A percentile compares a stretch with the other conserved stretches of the same genome.
phyloP scores from a whole-genome alignment of 2,329 filamentous ascomycete genomes.

The Fusarium bactridioides region DNA sequence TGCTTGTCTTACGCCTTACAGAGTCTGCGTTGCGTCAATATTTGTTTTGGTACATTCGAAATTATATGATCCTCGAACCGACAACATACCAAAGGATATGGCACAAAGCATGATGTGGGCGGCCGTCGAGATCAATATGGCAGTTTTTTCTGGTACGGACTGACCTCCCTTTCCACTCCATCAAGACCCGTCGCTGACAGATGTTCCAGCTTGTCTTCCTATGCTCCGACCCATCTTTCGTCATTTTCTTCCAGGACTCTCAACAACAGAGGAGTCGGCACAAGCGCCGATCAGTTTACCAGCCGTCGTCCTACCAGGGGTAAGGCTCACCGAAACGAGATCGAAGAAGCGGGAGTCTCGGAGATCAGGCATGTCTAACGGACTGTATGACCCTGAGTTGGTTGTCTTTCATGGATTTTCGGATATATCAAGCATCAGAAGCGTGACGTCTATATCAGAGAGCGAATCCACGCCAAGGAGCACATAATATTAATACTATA shows the following conservation, averaged over 20 bases:
- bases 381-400: neutral
- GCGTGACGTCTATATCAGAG: neutral
- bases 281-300: neutral
- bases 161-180: accelerated
- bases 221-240: constrained; percentile 21
- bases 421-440: constrained; percentile 16
- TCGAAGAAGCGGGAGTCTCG: neutral
- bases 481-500: neutral
- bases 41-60: constrained; percentile 21
- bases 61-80: constrained; percentile 15
- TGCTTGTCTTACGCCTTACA: neutral
- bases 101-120: constrained; percentile 25
- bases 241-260: neutral
- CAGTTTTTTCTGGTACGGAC: constrained; percentile 25
- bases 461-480: neutral
- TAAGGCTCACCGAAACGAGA: neutral
- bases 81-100: constrained; percentile 24
- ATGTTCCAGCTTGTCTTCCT: constrained; percentile 5
- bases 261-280: neutral
- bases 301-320: neutral
- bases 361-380: neutral
- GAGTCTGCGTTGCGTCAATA: constrained; percentile 28
- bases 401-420: constrained; percentile 8
- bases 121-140: constrained; percentile 34
- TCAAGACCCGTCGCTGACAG: accelerated